Conservation (phyloP, 2,329 filamentous ascomycete genomes). For the Pyrenophora teres region DNA sequence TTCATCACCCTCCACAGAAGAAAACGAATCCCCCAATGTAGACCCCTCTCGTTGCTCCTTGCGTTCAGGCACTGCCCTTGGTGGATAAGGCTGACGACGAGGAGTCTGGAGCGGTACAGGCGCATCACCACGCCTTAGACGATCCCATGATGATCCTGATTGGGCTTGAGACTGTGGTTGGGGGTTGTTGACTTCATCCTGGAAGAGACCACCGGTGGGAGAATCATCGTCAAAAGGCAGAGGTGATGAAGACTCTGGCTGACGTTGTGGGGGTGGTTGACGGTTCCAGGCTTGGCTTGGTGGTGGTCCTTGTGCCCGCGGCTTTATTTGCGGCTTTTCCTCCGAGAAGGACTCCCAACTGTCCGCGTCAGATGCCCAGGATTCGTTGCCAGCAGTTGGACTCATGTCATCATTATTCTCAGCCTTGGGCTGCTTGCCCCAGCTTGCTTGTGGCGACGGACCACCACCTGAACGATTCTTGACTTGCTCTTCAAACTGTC, state of each 20-base stretch:
- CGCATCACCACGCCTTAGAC: constrained; percentile 45
- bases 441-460: constrained; percentile 46
- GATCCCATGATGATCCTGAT: constrained; percentile 52
- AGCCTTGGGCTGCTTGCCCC: constrained; percentile 21
- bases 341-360: constrained; percentile 24
- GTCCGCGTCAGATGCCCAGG: constrained; percentile 26
- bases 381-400: constrained; percentile 49
- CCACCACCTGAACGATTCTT: constrained; percentile 30
- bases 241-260: constrained; percentile 13
- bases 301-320: constrained; percentile 13
- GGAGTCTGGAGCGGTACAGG: constrained; percentile 20
- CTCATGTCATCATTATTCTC: constrained; percentile 47
- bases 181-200: constrained; percentile 33
- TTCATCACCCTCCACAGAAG: constrained; percentile 51
- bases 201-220: constrained; percentile 45
- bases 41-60: constrained; percentile 38
- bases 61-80: constrained; percentile 23
- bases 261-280: constrained; percentile 8
- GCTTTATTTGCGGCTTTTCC: constrained; percentile 11
- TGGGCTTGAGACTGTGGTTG: constrained; percentile 17
- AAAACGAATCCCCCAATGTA: constrained; percentile 51
- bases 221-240: constrained; percentile 40
- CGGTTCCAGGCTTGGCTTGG: constrained; percentile 10
- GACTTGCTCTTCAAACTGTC: constrained; percentile 28
- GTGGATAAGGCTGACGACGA: constrained; percentile 15